Percentiles rank a stretch among this genome's conserved stretches.
phyloP scores from a whole-genome alignment of 2,329 filamentous ascomycete genomes.

The Colletotrichum magnum region DNA sequence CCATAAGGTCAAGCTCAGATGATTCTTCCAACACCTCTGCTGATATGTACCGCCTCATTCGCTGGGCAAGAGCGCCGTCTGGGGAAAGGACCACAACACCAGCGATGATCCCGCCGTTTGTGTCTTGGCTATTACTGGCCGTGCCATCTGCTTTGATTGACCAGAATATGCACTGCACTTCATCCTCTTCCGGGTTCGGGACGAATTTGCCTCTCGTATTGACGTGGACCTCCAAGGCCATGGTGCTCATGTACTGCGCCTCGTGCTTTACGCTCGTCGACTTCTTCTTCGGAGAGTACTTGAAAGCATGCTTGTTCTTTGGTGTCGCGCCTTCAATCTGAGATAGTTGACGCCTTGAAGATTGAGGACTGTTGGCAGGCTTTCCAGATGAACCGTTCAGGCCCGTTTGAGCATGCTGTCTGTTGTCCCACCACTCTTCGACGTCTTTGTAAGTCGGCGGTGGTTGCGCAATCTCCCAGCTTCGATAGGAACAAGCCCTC shows the following conservation, averaged over 20 bases:
- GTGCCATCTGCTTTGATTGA: slow-evolving; percentile 83
- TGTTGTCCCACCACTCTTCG: slow-evolving; percentile 73
- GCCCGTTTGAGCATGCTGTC: slow-evolving; percentile 42
- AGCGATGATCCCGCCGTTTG: slow-evolving; percentile 65
- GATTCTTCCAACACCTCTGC: slow-evolving; percentile 80
- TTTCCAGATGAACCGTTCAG: slow-evolving; percentile 37
- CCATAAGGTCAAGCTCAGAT: slow-evolving; percentile 87
- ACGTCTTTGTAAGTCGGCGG: slow-evolving; percentile 83
- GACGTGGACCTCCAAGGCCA: slow-evolving; percentile 94
- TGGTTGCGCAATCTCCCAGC: slow-evolving; percentile 82
- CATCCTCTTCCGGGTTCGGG: slow-evolving; percentile 92
- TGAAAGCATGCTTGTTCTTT: slow-evolving; percentile 84
- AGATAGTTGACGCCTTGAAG: slow-evolving; percentile 67
- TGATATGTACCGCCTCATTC: slow-evolving; percentile 72
- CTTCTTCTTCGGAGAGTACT: slow-evolving; percentile 83
- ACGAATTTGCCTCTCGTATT: slow-evolving; percentile 86
- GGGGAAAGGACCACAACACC: slow-evolving; percentile 83
- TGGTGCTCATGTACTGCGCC: slow-evolving; percentile 94
- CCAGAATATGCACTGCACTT: slow-evolving; percentile 92
- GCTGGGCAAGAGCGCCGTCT: slow-evolving; percentile 69
- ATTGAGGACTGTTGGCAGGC: slow-evolving; percentile 37
- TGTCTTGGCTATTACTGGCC: slow-evolving; percentile 61
- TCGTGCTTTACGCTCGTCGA: slow-evolving; percentile 86
- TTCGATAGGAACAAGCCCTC: slow-evolving; percentile 70
- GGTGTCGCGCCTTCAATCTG: slow-evolving; percentile 94